A percentile compares a stretch with the other conserved stretches of the same genome.
Conservation (phyloP, 2,329 filamentous ascomycete genomes). For the Tetracladium maxilliforme region DNA sequence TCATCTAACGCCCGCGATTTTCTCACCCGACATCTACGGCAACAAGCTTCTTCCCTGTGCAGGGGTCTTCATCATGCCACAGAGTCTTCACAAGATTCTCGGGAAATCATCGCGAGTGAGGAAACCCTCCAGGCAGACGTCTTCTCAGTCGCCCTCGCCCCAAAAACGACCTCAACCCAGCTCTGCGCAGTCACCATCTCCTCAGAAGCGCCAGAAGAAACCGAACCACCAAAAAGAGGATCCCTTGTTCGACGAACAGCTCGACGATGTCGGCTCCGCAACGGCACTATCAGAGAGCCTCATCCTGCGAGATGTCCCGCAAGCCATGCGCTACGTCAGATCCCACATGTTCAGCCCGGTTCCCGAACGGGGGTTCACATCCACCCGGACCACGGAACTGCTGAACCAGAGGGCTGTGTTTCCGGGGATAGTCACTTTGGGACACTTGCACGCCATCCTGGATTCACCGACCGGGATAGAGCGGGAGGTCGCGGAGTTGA, state of each 20-base stretch:
- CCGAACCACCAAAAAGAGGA: conserved; percentile 14
- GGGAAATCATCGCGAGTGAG: too few relatives aligned
- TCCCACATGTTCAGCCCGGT: conserved; percentile 48
- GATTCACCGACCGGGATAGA: conserved; percentile 49
- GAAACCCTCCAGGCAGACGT: too few relatives aligned
- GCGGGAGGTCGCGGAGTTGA: conserved; percentile 48
- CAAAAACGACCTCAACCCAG: conserved; percentile 12
- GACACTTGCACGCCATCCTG: conserved; percentile 51
- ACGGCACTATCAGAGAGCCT: conserved; percentile 38
- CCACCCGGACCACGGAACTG: conserved; percentile 45
- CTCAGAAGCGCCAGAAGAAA: conserved; percentile 4
- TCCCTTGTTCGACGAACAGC: conserved; percentile 25
- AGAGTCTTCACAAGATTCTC: too few relatives aligned
- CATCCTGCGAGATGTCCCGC: conserved; percentile 43
- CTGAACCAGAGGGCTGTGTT: conserved; percentile 43
- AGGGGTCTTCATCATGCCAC: too few relatives aligned
- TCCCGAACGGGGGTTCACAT: conserved; percentile 48
- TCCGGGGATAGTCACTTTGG: conserved; percentile 49
- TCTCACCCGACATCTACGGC: too few relatives aligned
- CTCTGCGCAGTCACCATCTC: conserved; percentile 7
- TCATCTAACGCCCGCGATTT: too few relatives aligned
- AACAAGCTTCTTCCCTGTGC: too few relatives aligned
- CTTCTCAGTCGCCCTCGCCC: conserved; percentile 13
- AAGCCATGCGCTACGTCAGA: conserved; percentile 49
- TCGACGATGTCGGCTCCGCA: conserved; percentile 46